Conservation (phyloP, 1,284 basidiomycete species). For the Melampsora americana region DNA sequence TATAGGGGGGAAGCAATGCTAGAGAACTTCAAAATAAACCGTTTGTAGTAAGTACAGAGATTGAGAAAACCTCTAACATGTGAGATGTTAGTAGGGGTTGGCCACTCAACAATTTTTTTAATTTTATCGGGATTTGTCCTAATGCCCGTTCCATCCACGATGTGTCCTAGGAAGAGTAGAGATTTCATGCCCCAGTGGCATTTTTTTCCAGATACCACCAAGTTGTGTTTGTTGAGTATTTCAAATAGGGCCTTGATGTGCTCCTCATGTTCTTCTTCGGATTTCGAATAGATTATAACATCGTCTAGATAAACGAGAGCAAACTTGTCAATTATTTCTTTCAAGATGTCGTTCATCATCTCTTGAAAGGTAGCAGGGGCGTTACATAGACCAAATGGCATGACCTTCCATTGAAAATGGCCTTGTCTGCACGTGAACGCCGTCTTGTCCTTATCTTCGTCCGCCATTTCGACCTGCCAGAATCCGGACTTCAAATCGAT, state of each 20-base stretch:
- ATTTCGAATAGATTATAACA: background rate
- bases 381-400: constrained; percentile 45
- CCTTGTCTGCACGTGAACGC: background rate
- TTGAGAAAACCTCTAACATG: no score
- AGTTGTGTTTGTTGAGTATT: background rate
- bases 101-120: no score
- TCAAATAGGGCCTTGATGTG: constrained; percentile 1
- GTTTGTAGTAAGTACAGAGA: no score
- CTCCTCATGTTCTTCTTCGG: background rate
- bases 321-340: no score
- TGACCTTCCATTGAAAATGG: constrained; percentile 5
- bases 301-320: no score
- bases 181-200: background rate
- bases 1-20: constrained; percentile 2
- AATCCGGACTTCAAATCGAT: constrained; percentile 12
- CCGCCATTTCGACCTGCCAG: constrained; percentile 4
- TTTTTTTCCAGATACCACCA: constrained; percentile 1
- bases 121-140: background rate
- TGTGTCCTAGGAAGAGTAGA: constrained; percentile 6
- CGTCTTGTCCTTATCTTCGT: background rate
- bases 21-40: no score
- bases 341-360: no score
- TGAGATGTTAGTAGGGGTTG: no score
- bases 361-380: no score
- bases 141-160: background rate